Base-by-base conservation (phyloP, 768 basidiomycete genomes). In the Nidularia pulvinata region DNA sequence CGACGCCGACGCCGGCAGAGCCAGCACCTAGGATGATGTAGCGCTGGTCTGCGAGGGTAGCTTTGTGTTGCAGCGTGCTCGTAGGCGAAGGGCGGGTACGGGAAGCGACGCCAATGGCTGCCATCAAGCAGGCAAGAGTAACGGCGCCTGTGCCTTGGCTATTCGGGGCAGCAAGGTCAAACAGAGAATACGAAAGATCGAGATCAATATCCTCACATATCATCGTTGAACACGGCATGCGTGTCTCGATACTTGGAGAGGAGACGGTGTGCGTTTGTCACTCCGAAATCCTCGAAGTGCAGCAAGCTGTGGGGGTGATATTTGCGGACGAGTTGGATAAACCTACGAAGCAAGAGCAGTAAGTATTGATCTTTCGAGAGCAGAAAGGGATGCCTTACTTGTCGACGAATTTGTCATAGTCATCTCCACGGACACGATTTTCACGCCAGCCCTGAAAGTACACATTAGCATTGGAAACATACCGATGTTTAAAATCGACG, bases 201-300 rank as follows among this genome's bases (percentile, higher is more conserved):
- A 42, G 39, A 36, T 34, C 13, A 13, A 22, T 3, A 42, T 33
- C 61, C 65, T 1, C 65, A 87, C 87, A 93, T 88, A 64, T 95
- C 92, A 57, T 95, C 93, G 64, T 95, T 95, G 76, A 94, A 89
- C 4, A 84, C 80, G 1, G 86, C 72, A 57, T 89, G 88, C 14
- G 77, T 67, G 43, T 81, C 75, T 7, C 77, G 74, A 67, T 89
- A 92, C 37, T 73, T 70, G 42, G 83, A 76, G 34, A 94, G 74
- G 1, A 93, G 66, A 14, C 81, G 69, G 55, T 88, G 81, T 0
- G 92, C 91, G 57, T 93, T 93, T 30, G 79, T 77, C 2, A 89
- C 84, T 3, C 91, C 91, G 56, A 93, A 93, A 61, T 94, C 91
- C 63, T 95, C 92, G 52, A 94, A 93, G 64, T 95, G 92, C 3